Evolutionary conservation across 371 early-diverging fungal genomes (phyloP), one percentile per base, ranked within the genome.

Genomic region (Capniomyces stellatus): DNA sequence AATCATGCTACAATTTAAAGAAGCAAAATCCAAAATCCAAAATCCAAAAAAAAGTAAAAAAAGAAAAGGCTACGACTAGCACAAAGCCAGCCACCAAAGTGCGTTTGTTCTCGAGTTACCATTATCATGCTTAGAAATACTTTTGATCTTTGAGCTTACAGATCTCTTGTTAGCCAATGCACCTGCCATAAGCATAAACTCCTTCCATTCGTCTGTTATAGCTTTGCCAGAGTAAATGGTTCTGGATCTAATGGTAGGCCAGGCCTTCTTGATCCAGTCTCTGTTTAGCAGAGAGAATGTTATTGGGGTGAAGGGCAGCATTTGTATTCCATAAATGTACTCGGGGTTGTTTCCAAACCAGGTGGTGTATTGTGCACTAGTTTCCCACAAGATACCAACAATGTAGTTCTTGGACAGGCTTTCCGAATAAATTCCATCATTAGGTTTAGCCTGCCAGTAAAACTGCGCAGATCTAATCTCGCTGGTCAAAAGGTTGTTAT

Each of bases 321-420:
- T 80, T 55, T 84, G 87, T 54, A 86, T 86, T 8, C 87, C 82
- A 58, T 80, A 81, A 43, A 86, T 83, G 51, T 60, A 86, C 60
- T 85, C 76, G 1, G 73, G 25, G 52, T 72, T 70, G 28, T 72
- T 61, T 39, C 79, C 79, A 62, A 79, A 79, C 58, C 76, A 81
- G 19, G 79, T 79, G 0, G 73, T 75, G 58, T 79, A 81, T 52
- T 84, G 84, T 10, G 69, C 72, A 64, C 83, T 84, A 66, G 77
- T 77, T 40, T 75, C 74, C 69, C 79, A 85, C 39, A 73, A 60
- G n/a, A 86, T 78, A 1, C 85, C 87, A 1, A 75, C 71, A 1
- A 74, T 78, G 55, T 82, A 80, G 59, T 82, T 79, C 21, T 70
- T 62, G 3, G 70, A 49, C 62, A 83, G 78, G 35, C 54, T 49